Percentiles rank a stretch among this genome's conserved stretches.
phyloP scores from a whole-genome alignment of 2,329 filamentous ascomycete genomes.

The Xylariaceae sp. region DNA sequence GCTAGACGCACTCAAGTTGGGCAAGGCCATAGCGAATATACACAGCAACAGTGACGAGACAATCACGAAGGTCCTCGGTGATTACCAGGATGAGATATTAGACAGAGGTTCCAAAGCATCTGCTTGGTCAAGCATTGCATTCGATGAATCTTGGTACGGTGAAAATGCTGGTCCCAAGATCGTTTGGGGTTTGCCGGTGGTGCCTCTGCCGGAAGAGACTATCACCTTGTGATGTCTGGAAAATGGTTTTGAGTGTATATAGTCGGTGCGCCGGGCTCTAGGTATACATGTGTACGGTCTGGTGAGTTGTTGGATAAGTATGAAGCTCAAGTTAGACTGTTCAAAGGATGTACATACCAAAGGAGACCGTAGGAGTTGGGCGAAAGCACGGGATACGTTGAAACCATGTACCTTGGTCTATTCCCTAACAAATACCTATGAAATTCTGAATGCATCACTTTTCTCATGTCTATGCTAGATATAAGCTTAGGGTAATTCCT shows the following conservation, averaged over 20 bases:
- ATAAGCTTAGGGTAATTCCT: no score
- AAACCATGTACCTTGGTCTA: no score
- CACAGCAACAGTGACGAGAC: conserved; percentile 16
- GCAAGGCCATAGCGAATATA: conserved; percentile 28
- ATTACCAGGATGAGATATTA: conserved; percentile 36
- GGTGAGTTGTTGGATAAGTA: not conserved
- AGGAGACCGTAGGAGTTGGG: not conserved
- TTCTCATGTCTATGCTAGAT: no score
- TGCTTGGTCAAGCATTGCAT: conserved; percentile 24
- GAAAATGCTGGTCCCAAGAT: conserved; percentile 10
- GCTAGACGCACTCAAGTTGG: conserved; percentile 53
- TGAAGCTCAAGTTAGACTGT: not conserved
- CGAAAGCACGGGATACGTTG: not conserved
- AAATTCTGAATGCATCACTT: no score
- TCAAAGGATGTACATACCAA: not conserved
- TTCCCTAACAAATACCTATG: no score
- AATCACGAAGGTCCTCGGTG: conserved; percentile 28
- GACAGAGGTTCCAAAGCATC: conserved; percentile 32
- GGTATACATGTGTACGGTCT: no score
- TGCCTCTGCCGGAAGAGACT: conserved; percentile 24
- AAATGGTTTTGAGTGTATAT: not conserved
- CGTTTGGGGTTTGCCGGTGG: conserved; percentile 25
- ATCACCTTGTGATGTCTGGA: conserved; percentile 6
- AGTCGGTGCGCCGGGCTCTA: not conserved
- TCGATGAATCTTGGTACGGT: conserved; percentile 20